Base-by-base conservation (phyloP, 129 eudicot genomes). In the Dittrichia graveolens region DNA sequence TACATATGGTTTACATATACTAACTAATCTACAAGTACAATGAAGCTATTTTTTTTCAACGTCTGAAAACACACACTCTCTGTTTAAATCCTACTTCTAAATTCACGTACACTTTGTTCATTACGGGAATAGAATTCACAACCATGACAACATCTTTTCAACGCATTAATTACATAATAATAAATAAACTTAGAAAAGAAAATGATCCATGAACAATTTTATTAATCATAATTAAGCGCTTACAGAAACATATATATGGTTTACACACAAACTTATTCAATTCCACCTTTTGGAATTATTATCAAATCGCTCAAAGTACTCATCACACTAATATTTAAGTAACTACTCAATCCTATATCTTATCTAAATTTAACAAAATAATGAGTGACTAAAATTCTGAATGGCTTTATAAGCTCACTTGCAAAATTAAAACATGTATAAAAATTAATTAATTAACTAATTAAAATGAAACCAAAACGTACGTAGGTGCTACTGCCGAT, bases 191-290 rank as follows among this genome's bases (percentile, higher is more conserved):
- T 4, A 12, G 47, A 9, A 61, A 46, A 14, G 7, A 39, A 42
- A 35, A n/a, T 41, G 50, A 70, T 70, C 43, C 57, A 49, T 60
- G 41, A 61, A 42, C 5, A 70, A 8, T 41, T 45, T 78, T 52
- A 78, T 42, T 61, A 24, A 18, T 66, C 49, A 69, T 12, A 59
- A n/a, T n/a, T n/a, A n/a, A n/a, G n/a, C 24, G 43, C 62, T 72
- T 80, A 78, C 86, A 78, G 52, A 57, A 37, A 24, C n/a, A 24
- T 24, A 24, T 44, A 74, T 47, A 41, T 40, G 46, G 69, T 61
- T 74, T 58, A 76, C 79, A 81, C 81, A 70, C 80, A 79, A 70
- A 79, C 55, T 66, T 52, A 67, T 37, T 56, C 44, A 70, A 59
- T 65, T 61, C 65, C 56, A 54, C 35, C 6, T 70, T 47, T 52